Percentiles rank a stretch among this genome's conserved stretches.
phyloP scores from a whole-genome alignment of 2,329 filamentous ascomycete genomes.

The Didymella sp. region DNA sequence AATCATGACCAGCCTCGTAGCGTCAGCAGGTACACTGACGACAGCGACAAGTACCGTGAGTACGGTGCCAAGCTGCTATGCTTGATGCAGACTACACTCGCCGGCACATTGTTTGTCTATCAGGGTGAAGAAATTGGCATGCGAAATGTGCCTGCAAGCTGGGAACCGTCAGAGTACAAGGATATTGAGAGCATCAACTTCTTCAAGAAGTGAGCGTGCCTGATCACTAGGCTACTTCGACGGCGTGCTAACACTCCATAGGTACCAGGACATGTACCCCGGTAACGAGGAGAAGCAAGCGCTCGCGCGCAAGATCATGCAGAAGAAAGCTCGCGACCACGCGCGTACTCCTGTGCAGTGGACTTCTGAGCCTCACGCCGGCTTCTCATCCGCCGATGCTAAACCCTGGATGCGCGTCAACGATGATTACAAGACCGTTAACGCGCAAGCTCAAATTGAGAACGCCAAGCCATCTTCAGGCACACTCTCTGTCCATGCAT shows the following conservation, averaged over 20 bases:
- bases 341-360: conserved; percentile 73
- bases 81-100: conserved; percentile 57
- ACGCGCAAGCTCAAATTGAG: conserved; percentile 61
- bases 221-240: background rate
- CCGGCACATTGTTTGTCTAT: conserved; percentile 59
- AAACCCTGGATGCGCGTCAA: conserved; percentile 68
- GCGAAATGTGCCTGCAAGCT: conserved; percentile 55
- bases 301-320: conserved; percentile 52
- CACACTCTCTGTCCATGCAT: conserved; percentile 61
- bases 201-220: conserved; percentile 49
- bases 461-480: conserved; percentile 38
- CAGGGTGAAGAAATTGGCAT: conserved; percentile 62
- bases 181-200: conserved; percentile 65
- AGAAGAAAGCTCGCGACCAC: conserved; percentile 70
- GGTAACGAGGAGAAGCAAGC: conserved; percentile 36
- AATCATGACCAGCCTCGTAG: conserved; percentile 62
- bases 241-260: conserved; percentile 14
- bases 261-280: conserved; percentile 42
- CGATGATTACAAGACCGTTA: conserved; percentile 62
- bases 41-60: conserved; percentile 56
- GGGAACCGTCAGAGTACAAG: conserved; percentile 57
- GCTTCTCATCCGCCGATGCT: conserved; percentile 63
- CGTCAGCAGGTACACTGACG: conserved; percentile 57
- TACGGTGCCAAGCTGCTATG: conserved; percentile 58
- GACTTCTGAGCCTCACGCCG: conserved; percentile 62